Conservation (phyloP, 2,329 filamentous ascomycete genomes). For the Colletotrichum tofieldiae region DNA sequence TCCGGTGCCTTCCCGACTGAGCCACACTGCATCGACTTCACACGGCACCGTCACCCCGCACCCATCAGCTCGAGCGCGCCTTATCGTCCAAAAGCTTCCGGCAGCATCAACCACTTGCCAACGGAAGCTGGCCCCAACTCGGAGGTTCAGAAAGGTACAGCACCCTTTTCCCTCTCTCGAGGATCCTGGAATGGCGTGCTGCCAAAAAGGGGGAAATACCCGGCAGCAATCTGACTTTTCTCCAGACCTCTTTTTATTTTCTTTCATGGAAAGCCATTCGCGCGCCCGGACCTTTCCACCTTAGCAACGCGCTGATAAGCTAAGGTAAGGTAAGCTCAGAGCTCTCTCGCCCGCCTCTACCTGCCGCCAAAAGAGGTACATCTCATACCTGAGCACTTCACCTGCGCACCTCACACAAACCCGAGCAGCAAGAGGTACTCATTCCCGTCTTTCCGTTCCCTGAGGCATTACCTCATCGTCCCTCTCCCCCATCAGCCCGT, state of each 20-base stretch:
- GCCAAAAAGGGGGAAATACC: background rate
- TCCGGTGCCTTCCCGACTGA: background rate
- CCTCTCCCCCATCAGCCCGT: conserved; percentile 16
- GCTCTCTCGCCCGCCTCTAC: conserved; percentile 6
- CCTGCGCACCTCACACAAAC: background rate
- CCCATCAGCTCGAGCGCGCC: conserved; percentile 12
- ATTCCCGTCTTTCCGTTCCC: background rate
- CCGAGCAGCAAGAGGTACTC: conserved; percentile 3
- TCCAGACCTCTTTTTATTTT: background rate
- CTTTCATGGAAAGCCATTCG: background rate
- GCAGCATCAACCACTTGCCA: conserved; percentile 17
- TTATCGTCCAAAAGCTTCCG: conserved; percentile 30
- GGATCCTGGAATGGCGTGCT: background rate
- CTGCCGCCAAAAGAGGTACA: conserved; percentile 11
- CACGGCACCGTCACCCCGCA: conserved; percentile 32
- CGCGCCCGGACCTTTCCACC: conserved; percentile 6
- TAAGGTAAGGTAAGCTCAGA: conserved; percentile 30
- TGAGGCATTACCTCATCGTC: conserved; percentile 36
- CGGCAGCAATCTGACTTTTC: background rate
- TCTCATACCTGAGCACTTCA: background rate
- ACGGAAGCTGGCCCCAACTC: conserved; percentile 17
- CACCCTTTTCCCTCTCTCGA: background rate
- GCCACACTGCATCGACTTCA: conserved; percentile 12
- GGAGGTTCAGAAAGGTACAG: conserved; percentile 15
- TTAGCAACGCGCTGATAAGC: conserved; percentile 20